Conservation (phyloP, 441 rosid genomes). For the Pelargonium citronellum region DNA sequence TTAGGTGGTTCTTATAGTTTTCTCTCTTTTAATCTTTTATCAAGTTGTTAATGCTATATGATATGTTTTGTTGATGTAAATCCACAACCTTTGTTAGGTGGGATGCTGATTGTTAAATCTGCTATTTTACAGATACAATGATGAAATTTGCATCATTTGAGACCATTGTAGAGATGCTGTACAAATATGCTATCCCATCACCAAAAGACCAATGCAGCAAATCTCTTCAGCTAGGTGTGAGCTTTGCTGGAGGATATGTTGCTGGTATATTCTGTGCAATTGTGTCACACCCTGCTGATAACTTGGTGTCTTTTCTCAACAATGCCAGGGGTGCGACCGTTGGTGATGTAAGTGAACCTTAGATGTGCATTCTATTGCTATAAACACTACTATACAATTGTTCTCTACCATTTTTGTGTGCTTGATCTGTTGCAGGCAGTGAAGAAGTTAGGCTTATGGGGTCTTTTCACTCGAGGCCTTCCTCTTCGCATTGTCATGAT, state of each 20-base stretch:
- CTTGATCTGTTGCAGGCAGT: conserved; percentile 58
- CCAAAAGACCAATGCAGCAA: conserved; percentile 95
- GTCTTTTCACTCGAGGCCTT: conserved; percentile 94
- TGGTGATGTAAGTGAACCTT: conserved; percentile 51
- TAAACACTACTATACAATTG: neutral
- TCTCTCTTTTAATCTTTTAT: neutral
- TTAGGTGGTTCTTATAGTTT: neutral
- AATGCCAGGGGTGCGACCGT: conserved; percentile 86
- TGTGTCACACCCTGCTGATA: conserved; percentile 96
- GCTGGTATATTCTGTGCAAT: conserved; percentile 86
- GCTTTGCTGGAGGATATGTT: conserved; percentile 91
- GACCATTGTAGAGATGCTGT: conserved; percentile 86
- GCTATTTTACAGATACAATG: conserved; percentile 65
- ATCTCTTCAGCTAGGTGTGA: conserved; percentile 72
- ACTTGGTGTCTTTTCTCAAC: conserved; percentile 94
- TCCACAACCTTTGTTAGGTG: neutral
- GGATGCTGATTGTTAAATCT: neutral
- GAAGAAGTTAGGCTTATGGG: conserved; percentile 81
- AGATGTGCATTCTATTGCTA: neutral
- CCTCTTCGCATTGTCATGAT: conserved; percentile 99
- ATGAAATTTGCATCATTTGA: conserved; percentile 99
- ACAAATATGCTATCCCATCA: conserved; percentile 76
- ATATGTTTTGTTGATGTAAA: neutral
- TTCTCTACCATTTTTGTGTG: neutral
- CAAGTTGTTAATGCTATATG: neutral